Evolutionary conservation across 331 rosid species (phyloP).

Genomic region (Acacia concinna): DNA sequence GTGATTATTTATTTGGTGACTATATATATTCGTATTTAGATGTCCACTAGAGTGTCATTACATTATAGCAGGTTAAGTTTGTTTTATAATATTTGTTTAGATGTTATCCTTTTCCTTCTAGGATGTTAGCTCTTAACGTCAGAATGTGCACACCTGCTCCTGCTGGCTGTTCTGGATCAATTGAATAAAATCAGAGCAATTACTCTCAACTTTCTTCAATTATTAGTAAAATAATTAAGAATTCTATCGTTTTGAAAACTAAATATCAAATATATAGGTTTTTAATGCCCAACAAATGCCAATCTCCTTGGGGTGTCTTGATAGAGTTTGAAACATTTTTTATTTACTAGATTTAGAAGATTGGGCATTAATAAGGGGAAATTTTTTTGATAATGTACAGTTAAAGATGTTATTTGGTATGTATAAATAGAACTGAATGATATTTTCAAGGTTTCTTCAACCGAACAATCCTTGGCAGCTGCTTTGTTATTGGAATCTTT

Average conservation of each 20-base stretch:
- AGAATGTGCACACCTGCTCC: background rate
- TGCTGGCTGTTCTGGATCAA: background rate
- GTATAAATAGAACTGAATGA: background rate
- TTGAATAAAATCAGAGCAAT: background rate
- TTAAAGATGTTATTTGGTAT: background rate
- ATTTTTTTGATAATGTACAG: background rate
- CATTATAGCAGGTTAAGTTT: background rate
- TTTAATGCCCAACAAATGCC: background rate
- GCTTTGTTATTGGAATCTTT: background rate
- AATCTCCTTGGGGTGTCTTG: background rate
- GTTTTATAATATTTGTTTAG: background rate
- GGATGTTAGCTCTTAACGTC: background rate
- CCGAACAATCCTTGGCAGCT: background rate
- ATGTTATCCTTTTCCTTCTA: background rate
- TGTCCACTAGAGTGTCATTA: background rate
- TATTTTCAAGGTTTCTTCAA: background rate
- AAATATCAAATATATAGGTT: background rate
- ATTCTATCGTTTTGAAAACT: background rate
- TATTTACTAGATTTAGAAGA: background rate
- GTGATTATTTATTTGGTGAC: background rate
- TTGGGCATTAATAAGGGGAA: background rate
- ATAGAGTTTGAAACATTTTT: background rate
- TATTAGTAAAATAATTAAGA: background rate
- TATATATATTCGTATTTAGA: background rate
- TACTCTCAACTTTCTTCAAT: background rate